Evolutionary conservation across 208 protist species (phyloP), one percentile per base, ranked within the genome.

Genomic region (Borovskyia barvae): DNA sequence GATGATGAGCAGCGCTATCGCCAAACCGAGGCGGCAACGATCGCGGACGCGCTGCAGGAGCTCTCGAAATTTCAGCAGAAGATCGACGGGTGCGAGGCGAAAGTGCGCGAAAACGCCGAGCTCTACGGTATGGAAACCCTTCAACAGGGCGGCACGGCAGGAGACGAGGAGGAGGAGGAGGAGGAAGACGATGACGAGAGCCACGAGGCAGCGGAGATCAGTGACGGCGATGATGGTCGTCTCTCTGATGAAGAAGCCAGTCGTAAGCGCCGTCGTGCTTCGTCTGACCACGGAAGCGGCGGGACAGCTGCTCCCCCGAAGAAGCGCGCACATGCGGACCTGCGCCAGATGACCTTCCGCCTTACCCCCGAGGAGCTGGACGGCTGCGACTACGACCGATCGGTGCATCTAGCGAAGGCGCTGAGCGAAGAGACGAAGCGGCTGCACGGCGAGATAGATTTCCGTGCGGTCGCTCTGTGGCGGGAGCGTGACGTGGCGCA

Each of bases 391-490:
- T 90, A 87, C 30, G 78, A 94, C 29, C 75, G 77, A 19, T 87
- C 92, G 30, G 76, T 97, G 42, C 82, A 93, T 46, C 75, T 94
- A 7, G 94, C 92, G 11, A 93, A 93, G 60, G 72, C 82, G 26
- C 77, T 97, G 26, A 95, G 78, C 30, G 82, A 93, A 43, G 89
- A 97, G 53, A 92, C 94, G 17, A 76, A 81, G 17, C 67, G 77
- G 2, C 65, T 97, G 36, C 75, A 97, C 35, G 48, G 77, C 36
- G 69, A 89, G 29, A 95, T 98, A 55, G 95, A 96, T 56, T 95
- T 98, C 46, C 97, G 98, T 65, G 86, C 98, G 19, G 68, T 99
- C 17, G 76, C 71, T 5, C 93, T 99, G 20, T 99, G 97, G 80
- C 76, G 89, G 6, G 78, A 94, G 62, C 97, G 97, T 20, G 89